Base-by-base conservation (phyloP, 805 yeast species). In the Pichia membranifaciens region DNA sequence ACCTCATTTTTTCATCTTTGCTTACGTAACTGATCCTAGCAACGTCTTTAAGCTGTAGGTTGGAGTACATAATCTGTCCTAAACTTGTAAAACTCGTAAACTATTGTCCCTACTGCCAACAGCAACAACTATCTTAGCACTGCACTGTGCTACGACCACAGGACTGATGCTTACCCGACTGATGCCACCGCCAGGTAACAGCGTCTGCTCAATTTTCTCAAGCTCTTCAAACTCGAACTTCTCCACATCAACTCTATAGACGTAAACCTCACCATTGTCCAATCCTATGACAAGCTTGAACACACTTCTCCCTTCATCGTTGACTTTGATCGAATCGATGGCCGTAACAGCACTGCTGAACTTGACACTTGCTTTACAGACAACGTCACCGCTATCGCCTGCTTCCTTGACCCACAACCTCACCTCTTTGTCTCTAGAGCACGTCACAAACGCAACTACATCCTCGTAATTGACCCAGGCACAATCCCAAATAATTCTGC, bases 401-500 rank as follows among this genome's bases (percentile, higher is more conserved):
- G 29, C 29, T 10, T 10, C 10, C 2, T 22, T 44, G n/a, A 42
- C 50, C 97, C 97, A 89, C 5, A 81, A 57, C 60, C 86, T 87
- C 44, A 90, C 64, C 7, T 75, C 72, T 60, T 79, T 86, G 62
- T 93, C 99, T 63, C 99, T 78, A 1, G 96, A 83, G 0, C 81
- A 91, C 0, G 97, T 90, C n/a, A 86, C 59, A 58, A 91, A 90
- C n/a, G 62, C 61, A 12, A 56, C 54, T 3, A 47, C 33, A n/a
- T 55, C 74, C 3, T 58, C 68, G n/a, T 58, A 50, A 4, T 89
- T 87, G 0, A 82, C 69, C 96, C 97, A 93, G 34, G 85, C 77
- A 61, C 91, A 82, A 67, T 93, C 98, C 99, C 99, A 95, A 38
- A 93, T 79, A 57, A 93, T 91, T 65, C 97, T 79, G 2, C 84